phyloP scores from a whole-genome alignment of 202 grass and related monocot genomes.

The Carex arenaria region DNA sequence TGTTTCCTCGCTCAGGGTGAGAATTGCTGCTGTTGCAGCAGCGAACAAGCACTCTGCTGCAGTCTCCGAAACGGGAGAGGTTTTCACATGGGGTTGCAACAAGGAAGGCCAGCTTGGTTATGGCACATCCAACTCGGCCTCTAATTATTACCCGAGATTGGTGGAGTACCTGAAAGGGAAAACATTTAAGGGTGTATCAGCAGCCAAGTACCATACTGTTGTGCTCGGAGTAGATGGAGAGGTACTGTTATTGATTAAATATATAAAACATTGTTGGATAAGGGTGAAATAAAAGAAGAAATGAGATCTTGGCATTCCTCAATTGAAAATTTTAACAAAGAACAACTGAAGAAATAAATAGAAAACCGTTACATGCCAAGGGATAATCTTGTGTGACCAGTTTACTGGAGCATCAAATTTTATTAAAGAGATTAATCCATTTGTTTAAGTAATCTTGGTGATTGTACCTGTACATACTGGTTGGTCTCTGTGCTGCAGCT shows the following conservation, averaged over 20 bases:
- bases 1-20: constrained; percentile 69
- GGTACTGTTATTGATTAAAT: constrained; percentile 34
- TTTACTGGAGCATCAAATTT: background rate
- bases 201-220: constrained; percentile 92
- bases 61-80: constrained; percentile 75
- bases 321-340: background rate
- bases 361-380: background rate
- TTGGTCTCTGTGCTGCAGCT: background rate
- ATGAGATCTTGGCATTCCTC: background rate
- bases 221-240: constrained; percentile 76
- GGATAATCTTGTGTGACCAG: background rate
- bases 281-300: background rate
- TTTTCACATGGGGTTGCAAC: constrained; percentile 98
- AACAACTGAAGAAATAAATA: background rate
- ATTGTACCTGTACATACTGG: background rate
- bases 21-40: constrained; percentile 82
- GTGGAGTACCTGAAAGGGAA: constrained; percentile 98
- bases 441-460: background rate
- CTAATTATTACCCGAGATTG: constrained; percentile 91
- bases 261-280: background rate
- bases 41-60: constrained; percentile 94
- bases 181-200: constrained; percentile 64
- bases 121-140: constrained; percentile 96
- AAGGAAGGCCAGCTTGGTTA: constrained; percentile 99
- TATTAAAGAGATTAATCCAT: background rate